Evolutionary conservation across 306 rosid species (phyloP), one percentile per base, ranked within the genome.

Genomic region (Quercus alba): DNA sequence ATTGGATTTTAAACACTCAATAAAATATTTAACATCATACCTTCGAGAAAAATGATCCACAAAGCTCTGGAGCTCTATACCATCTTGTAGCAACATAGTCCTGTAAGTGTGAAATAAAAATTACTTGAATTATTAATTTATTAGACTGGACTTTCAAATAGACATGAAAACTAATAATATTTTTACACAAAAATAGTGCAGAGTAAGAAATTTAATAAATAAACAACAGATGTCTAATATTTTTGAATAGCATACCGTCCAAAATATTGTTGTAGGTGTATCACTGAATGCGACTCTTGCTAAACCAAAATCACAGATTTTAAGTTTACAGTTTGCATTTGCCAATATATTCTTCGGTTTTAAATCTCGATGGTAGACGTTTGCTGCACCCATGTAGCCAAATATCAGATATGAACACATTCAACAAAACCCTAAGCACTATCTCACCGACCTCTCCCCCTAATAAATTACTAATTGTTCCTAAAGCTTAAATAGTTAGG

Each of bases 31-130:
- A 78, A 85, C 25, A 52, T 33, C 81, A 56, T 82, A 94, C 99
- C 97, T 89, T 92, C 5, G 99, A 92, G 92, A 88, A 94, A 91
- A 94, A 94, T 9, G 99, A 94, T 70, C 99, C 97, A 55, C 98
- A 92, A 57, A 94, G 97, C 85, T 94, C 98, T 11, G 98, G 98
- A 81, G 98, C 98, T 84, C 97, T 88, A 86, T 94, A 94, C 98
- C 98, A 94, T 86, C 98, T 91, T 44, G 98, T 94, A 74, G 98
- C 97, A 83, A 94, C 98, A 84, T 94, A 94, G 84, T 94, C 97
- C 97, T 94, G 86, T 78, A 81, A 61, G 67, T 73, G 78, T 14
- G 64, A 62, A 73, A 76, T 19, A 59, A 57, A 20, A 49, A 73
- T 64, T 38, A 38, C 46, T 38, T 38, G 46, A 38, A 7, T 38